Percentiles rank a stretch among this genome's conserved stretches.
These are phyloP conservation scores for Zygotorulaspora florentina DNA, from an alignment of 805 yeast genomes.

Conservation along the genomic window DNA sequence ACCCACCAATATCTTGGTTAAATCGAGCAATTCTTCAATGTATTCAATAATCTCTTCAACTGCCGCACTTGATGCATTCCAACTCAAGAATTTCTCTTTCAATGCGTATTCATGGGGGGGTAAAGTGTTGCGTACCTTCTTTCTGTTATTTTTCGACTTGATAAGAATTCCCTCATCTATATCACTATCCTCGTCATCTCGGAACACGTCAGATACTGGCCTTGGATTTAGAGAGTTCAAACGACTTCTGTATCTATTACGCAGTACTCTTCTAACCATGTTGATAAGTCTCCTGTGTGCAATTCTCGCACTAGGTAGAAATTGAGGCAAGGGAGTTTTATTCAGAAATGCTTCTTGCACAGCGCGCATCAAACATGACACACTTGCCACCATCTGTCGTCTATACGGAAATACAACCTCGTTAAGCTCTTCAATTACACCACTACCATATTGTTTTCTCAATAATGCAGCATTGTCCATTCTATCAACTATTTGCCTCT, in stretches of 20 bases:
- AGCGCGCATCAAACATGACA: conserved; percentile 39
- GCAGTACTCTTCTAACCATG: conserved; percentile 39
- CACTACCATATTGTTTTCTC: conserved; percentile 44
- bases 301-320: conserved; percentile 45
- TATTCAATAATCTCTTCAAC: conserved; percentile 48
- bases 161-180: conserved; percentile 17
- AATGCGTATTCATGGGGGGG: conserved; percentile 30
- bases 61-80: conserved; percentile 51
- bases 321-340: conserved; percentile 49
- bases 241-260: conserved; percentile 24
- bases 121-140: conserved; percentile 7
- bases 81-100: conserved; percentile 41
- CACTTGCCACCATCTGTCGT: conserved; percentile 42
- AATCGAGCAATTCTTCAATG: conserved; percentile 42
- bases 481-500: conserved; percentile 45
- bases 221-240: conserved; percentile 9
- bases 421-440: conserved; percentile 43
- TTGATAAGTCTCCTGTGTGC: conserved; percentile 45
- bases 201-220: conserved; percentile 9
- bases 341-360: conserved; percentile 42
- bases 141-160: conserved; percentile 5
- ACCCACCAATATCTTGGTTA: conserved; percentile 44
- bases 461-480: conserved; percentile 43
- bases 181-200: conserved; percentile 24
- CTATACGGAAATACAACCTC: conserved; percentile 40